A percentile compares a stretch with the other conserved stretches of the same genome.
Evolutionary conservation across 2,329 filamentous ascomycete species (phyloP).

Genomic region (Aureobasidium namibiae): DNA sequence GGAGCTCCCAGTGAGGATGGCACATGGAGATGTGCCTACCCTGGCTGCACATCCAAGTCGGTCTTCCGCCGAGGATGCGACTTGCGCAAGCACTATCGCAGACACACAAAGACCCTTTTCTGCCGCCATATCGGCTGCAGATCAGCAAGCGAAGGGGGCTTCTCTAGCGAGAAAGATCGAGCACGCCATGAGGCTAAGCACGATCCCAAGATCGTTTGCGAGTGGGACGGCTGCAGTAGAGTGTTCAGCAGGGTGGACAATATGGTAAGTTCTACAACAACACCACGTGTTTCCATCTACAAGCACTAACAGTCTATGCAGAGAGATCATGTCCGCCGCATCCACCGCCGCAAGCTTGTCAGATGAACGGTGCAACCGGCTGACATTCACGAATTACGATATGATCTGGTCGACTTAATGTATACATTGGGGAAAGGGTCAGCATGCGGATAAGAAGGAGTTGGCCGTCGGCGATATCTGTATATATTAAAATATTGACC

Average conservation of each 20-base stretch:
- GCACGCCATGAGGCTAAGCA: conserved; percentile 55
- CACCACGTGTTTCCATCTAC: background rate
- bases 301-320: conserved; percentile 11
- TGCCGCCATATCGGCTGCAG: conserved; percentile 52
- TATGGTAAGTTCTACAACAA: conserved; percentile 38
- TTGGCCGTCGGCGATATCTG: background rate
- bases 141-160: conserved; percentile 48
- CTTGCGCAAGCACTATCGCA: conserved; percentile 54
- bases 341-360: conserved; percentile 15
- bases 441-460: background rate
- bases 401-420: background rate
- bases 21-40: conserved; percentile 52
- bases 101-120: conserved; percentile 54
- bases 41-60: conserved; percentile 51
- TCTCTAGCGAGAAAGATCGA: conserved; percentile 56
- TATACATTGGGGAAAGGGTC: background rate
- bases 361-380: background rate
- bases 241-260: conserved; percentile 56
- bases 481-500: conserved; percentile 6
- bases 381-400: conserved; percentile 2
- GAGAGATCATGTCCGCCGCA: conserved; percentile 21
- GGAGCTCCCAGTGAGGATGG: conserved; percentile 39
- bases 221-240: conserved; percentile 49
- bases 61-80: conserved; percentile 53
- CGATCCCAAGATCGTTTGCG: conserved; percentile 51